Percentiles rank a stretch among this genome's conserved stretches.
phyloP scores from a whole-genome alignment of 495 filamentous ascomycete genomes.

The Tirmania nivea region DNA sequence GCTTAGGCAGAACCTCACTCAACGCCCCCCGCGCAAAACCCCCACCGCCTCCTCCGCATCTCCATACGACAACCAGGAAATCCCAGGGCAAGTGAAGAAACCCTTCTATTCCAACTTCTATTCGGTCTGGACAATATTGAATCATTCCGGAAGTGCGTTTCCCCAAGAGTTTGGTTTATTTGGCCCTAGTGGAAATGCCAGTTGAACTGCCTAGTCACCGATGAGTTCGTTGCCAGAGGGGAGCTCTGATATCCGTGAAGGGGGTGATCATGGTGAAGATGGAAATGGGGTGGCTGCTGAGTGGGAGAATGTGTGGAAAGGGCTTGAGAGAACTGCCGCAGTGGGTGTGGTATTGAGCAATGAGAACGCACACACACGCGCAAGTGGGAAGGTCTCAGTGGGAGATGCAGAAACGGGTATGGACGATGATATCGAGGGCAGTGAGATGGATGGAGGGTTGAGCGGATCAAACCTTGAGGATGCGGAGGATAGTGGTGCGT shows the following conservation, averaged over 20 bases:
- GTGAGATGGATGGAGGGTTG: slow-evolving; percentile 5
- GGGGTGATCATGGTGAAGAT: slow-evolving; percentile 5
- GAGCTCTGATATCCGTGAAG: slow-evolving; percentile 14
- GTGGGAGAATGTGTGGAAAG: slow-evolving; percentile 2
- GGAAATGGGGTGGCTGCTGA: neutral
- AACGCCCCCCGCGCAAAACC: too few species aligned
- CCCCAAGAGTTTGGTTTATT: neutral
- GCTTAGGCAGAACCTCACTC: too few species aligned
- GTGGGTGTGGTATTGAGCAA: neutral
- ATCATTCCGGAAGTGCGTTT: too few species aligned
- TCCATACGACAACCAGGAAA: too few species aligned
- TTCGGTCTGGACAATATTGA: too few species aligned
- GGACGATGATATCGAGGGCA: slow-evolving; percentile 2
- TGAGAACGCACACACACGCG: too few species aligned
- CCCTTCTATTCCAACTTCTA: too few species aligned
- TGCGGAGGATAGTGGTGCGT: neutral
- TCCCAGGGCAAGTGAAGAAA: too few species aligned
- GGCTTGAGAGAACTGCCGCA: slow-evolving; percentile 1
- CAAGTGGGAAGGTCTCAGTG: neutral
- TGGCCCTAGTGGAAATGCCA: slow-evolving; percentile 9
- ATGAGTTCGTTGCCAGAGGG: slow-evolving; percentile 21
- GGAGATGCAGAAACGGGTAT: slow-evolving; percentile 2
- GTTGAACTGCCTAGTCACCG: slow-evolving; percentile 15
- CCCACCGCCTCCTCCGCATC: too few species aligned
- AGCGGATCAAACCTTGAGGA: neutral